A percentile compares a stretch with the other conserved stretches of the same genome.
Conservation (phyloP, 2,329 filamentous ascomycete species). For the Aspergillus sp. region DNA sequence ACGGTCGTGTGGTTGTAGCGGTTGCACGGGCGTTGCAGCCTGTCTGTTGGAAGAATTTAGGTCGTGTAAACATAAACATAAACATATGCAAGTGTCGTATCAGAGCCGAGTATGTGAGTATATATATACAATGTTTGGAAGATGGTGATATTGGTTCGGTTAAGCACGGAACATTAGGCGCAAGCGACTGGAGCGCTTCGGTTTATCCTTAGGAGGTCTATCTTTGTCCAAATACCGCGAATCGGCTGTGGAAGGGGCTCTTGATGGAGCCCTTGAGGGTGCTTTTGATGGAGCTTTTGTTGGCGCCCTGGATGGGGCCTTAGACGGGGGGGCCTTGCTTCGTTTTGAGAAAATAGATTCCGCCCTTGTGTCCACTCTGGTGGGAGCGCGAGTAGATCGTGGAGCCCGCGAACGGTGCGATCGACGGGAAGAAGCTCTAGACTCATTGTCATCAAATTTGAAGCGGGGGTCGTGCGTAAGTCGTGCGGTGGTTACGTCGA, state of each 20-base stretch:
- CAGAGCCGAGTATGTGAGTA: conserved; percentile 1
- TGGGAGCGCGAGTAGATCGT: conserved; percentile 17
- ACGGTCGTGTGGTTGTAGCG: background rate
- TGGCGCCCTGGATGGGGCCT: background rate
- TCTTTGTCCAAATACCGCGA: conserved; percentile 27
- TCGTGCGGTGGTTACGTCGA: conserved; percentile 36
- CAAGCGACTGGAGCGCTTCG: conserved; percentile 41
- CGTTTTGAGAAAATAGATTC: conserved; percentile 17
- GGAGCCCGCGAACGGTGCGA: conserved; percentile 33
- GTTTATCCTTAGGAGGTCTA: conserved; percentile 31
- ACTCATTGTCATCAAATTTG: conserved; percentile 36
- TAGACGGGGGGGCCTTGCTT: conserved; percentile 12
- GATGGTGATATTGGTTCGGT: conserved; percentile 1
- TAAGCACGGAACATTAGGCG: conserved; percentile 37
- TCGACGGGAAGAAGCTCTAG: conserved; percentile 36
- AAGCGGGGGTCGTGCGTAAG: conserved; percentile 33
- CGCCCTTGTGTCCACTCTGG: conserved; percentile 17
- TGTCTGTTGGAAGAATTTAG: background rate
- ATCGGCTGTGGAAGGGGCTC: conserved; percentile 23
- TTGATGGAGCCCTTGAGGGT: conserved; percentile 19
- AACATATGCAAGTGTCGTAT: background rate
- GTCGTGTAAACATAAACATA: background rate
- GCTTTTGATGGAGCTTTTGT: conserved; percentile 22
- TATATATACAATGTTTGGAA: conserved; percentile 27
- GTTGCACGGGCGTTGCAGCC: background rate